Percentiles rank a stretch among this genome's conserved stretches.
Conservation (phyloP, 352 stramenopile species). For the Discostella stelligera region DNA sequence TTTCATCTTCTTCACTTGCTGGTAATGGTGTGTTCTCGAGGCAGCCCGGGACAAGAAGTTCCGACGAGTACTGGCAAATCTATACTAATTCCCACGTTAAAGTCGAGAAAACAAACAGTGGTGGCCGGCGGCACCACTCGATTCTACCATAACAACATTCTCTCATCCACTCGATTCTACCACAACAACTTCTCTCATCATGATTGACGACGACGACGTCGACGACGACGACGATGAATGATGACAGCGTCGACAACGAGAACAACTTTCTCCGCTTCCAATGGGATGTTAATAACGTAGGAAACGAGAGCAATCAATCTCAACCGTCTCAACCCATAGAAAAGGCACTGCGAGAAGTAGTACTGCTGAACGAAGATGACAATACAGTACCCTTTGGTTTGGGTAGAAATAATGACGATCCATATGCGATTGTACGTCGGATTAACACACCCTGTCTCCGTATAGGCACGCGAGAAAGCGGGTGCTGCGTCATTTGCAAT, state of each 20-base stretch:
- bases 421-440: not conserved
- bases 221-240: not conserved
- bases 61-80: too few relatives aligned
- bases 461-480: not conserved
- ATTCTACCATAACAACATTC: too few relatives aligned
- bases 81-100: too few relatives aligned
- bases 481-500: slow-evolving; percentile 24
- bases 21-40: too few relatives aligned
- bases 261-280: slow-evolving; percentile 1
- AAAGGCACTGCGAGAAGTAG: not conserved
- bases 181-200: too few relatives aligned
- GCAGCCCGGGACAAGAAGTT: too few relatives aligned
- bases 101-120: too few relatives aligned
- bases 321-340: not conserved
- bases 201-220: not conserved
- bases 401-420: not conserved
- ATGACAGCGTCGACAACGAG: not conserved
- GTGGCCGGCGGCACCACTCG: too few relatives aligned
- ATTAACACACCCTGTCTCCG: slow-evolving; percentile 1
- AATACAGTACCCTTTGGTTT: not conserved
- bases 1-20: too few relatives aligned
- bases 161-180: too few relatives aligned
- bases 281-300: not conserved
- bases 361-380: not conserved
- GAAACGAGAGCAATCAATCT: not conserved